Conservation (phyloP, 805 yeast genomes). For the Pichia heedii region DNA sequence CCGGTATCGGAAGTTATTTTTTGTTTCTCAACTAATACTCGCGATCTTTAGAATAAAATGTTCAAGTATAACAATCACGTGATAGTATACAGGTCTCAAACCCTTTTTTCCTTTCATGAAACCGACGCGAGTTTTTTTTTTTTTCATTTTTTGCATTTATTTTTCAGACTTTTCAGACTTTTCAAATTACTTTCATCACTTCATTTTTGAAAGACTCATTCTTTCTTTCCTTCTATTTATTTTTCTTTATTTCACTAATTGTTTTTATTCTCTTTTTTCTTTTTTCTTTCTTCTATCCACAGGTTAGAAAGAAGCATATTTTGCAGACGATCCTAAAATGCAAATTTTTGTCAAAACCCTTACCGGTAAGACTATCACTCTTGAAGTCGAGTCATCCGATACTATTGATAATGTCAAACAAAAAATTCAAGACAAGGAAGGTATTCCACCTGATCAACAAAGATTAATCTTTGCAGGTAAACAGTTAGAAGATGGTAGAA, state of each 20-base stretch:
- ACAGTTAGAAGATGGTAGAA: constrained; percentile 99
- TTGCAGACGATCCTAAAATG: constrained; percentile 38
- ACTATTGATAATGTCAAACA: constrained; percentile 95
- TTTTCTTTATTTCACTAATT: too few relatives aligned
- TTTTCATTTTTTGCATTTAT: too few relatives aligned
- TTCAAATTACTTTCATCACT: neutral
- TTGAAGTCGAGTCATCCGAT: constrained; percentile 96
- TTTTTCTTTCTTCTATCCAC: neutral
- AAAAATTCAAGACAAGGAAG: constrained; percentile 96
- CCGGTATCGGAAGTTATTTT: constrained; percentile 57
- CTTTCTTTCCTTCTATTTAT: neutral
- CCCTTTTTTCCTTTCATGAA: too few relatives aligned
- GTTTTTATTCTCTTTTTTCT: neutral
- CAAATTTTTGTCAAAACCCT: constrained; percentile 50
- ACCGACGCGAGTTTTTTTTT: too few relatives aligned
- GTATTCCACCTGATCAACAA: constrained; percentile 99
- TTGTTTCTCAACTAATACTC: neutral
- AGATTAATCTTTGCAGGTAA: constrained; percentile 99
- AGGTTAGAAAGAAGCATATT: constrained; percentile 32
- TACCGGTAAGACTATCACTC: constrained; percentile 64
- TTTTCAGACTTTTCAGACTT: neutral
- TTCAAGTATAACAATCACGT: neutral
- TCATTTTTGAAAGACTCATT: too few relatives aligned
- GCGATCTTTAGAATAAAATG: too few relatives aligned
- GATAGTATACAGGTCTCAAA: neutral